A percentile compares a stretch with the other conserved stretches of the same genome.
phyloP scores from a whole-genome alignment of 1,284 basidiomycete genomes.

The Ceratobasidium sp. region DNA sequence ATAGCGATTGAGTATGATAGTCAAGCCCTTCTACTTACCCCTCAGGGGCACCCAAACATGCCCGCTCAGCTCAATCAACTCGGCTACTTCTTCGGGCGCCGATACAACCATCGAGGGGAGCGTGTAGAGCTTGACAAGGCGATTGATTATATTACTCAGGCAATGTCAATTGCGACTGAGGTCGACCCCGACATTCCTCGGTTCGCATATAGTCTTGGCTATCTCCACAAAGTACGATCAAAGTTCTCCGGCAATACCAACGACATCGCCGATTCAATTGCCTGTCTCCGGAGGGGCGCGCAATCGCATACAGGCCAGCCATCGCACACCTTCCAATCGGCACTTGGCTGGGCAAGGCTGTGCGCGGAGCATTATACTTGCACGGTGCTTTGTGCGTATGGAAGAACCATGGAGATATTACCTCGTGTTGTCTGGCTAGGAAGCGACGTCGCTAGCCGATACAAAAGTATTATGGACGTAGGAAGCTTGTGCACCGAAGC shows the following conservation, averaged over 20 bases:
- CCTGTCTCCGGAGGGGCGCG: background rate
- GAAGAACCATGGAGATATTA: constrained; percentile 6
- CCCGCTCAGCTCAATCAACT: too few relatives aligned
- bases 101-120: too few relatives aligned
- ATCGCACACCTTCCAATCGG: background rate
- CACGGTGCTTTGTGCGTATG: background rate
- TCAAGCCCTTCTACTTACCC: too few relatives aligned
- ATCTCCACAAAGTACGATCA: background rate
- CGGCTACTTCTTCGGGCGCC: too few relatives aligned
- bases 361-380: background rate
- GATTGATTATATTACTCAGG: too few relatives aligned
- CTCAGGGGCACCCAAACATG: too few relatives aligned
- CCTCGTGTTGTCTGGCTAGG: constrained; percentile 19
- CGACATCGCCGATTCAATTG: background rate
- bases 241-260: background rate
- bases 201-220: too few relatives aligned
- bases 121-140: too few relatives aligned
- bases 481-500: background rate
- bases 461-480: background rate
- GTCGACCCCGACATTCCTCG: too few relatives aligned
- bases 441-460: background rate
- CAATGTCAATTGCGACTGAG: too few relatives aligned
- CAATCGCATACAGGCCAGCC: background rate
- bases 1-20: too few relatives aligned
- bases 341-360: background rate